Base-by-base conservation (phyloP, 768 basidiomycete genomes). In the Mycena capillaripes region DNA sequence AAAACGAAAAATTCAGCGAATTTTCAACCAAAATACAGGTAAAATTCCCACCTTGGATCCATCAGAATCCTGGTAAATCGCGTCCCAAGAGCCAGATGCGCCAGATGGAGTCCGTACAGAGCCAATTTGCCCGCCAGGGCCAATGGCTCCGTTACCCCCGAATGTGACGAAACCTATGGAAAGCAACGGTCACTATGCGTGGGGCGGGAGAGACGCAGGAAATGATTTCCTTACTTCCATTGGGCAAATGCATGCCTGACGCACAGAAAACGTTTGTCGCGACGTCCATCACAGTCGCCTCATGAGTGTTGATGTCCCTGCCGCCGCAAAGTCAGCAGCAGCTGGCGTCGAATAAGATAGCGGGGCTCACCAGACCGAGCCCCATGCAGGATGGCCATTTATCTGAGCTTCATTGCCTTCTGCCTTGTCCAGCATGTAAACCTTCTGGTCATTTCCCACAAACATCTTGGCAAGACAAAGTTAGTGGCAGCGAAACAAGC, bases 181-280 rank as follows among this genome's bases (percentile, higher is more conserved):
- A 38, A n/a, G 6, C 7, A 36, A 36, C 7, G 34, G 34, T 36
- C 34, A 36, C 34, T 36, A 36, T 12, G 12, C 7, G 6, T 36
- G 34, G 34, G 7, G 34, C n/a, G n/a, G n/a, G n/a, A n/a, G n/a
- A n/a, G 34, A 6, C 34, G 34, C 7, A 36, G 34, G 12, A 6
- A 36, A 36, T 36, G 42, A 7, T 16, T 7, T 21, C 19, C 42
- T 44, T 44, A 44, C 25, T 84, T 12, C 73, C 93, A 71, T 95
- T 95, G n/a, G 94, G 93, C 0, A 95, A 84, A 77, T 94, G 93
- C 89, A 92, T 90, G 60, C 94, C 95, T 1, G 92, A 95, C 12
- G 69, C 90, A 76, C 95, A 96, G 84, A 96, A 96, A 7, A 89
- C 83, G 77, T 95, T 96, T 30, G 93, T 93, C 50, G 78, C 75